Evolutionary conservation across 345 rosid species (phyloP), one percentile per base, ranked within the genome.

Genomic region (Moricandia moricandioides): DNA sequence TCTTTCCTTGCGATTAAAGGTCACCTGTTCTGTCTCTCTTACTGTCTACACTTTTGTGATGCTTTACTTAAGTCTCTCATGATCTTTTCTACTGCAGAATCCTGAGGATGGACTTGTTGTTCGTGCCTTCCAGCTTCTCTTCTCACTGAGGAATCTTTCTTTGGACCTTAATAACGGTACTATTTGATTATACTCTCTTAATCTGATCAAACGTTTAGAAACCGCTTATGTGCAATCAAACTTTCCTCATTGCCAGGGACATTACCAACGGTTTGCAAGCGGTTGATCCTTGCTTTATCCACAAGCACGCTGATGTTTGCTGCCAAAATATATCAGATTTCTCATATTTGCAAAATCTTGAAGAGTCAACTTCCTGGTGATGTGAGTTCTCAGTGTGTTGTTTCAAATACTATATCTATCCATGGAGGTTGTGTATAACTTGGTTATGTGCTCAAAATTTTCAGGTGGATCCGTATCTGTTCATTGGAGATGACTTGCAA

Each of bases 381-480:
- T 40, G 99, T 95, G 78, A 88, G 97, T 89, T 72, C 54, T 67
- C 57, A 26, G 65, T 16, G 35, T 45, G 10, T 27, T 74, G 40
- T 40, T 16, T 58, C 33, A 16, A 3, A 6, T 11, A 29, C 13
- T 30, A 43, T 4, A 9, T 58, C 11, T 10, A 10, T 56, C 14
- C 12, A 21, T 31, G 43, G 62, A 37, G 4, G 63, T 51, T 27
- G 47, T 35, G 72, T 77, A 57, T 24, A 26, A 72, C 47, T 39
- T 51, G 12, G 37, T 67, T 30, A 6, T 37, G 5, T 78, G 59
- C 64, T 78, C 21, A 49, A 59, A 59, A 6, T n/a, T 67, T 80
- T 79, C 88, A 95, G 99, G 83, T 85, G 60, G 97, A 92, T 87
- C 98, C 99, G 63, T 86, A 78, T 83, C 79, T 92, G 56, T 85